Conservation (phyloP, 805 yeast species). For the Candida yuanshanica region DNA sequence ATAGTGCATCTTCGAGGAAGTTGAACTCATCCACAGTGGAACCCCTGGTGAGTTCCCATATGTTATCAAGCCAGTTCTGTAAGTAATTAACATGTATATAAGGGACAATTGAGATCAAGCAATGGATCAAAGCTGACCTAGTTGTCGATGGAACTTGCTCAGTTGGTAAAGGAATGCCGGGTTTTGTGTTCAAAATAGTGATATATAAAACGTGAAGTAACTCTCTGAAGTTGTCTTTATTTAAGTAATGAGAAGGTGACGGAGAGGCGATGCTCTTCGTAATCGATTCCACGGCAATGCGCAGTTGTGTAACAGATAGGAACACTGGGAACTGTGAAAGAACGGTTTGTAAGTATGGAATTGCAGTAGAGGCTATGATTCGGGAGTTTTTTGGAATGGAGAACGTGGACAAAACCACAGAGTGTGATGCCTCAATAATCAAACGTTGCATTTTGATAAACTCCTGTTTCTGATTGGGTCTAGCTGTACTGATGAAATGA, state of each 20-base stretch:
- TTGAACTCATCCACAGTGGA: conserved; percentile 33
- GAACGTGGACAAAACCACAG: conserved; percentile 42
- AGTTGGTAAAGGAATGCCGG: conserved; percentile 26
- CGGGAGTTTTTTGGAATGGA: conserved; percentile 17
- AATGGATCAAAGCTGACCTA: conserved; percentile 42
- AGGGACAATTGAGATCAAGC: conserved; percentile 48
- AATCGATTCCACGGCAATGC: conserved; percentile 51
- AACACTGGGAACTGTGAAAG: conserved; percentile 50
- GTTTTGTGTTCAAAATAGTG: conserved; percentile 32
- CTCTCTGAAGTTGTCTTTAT: conserved; percentile 25
- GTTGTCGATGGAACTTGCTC: conserved; percentile 25
- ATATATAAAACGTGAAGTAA: conserved; percentile 38
- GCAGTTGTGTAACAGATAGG: conserved; percentile 49
- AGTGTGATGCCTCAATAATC: conserved; percentile 58
- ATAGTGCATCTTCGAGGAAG: conserved; percentile 36
- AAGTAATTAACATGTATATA: conserved; percentile 40
- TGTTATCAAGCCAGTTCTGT: conserved; percentile 41
- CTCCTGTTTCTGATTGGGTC: conserved; percentile 7
- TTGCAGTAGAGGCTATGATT: conserved; percentile 21
- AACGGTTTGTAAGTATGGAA: conserved; percentile 41
- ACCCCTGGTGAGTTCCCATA: conserved; percentile 30
- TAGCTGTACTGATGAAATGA: conserved; percentile 13
- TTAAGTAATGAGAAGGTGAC: conserved; percentile 25
- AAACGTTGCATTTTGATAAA: conserved; percentile 17
- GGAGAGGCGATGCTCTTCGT: conserved; percentile 40